Evolutionary conservation across 495 filamentous ascomycete species (phyloP).

Genomic region (Neurospora sublineolata): DNA sequence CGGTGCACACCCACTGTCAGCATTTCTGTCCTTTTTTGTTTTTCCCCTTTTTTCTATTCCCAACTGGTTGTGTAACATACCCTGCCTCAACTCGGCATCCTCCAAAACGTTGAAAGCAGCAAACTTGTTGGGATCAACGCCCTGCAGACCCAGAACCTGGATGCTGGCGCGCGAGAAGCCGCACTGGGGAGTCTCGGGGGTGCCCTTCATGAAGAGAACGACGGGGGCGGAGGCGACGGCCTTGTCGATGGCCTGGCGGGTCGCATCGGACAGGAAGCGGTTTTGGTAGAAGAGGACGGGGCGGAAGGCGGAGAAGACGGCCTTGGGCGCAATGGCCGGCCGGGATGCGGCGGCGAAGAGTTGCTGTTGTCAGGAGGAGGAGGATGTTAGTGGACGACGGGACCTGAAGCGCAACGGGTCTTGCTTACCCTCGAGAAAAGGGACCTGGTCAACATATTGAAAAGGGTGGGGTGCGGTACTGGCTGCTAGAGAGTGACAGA

Average conservation of each 20-base stretch:
- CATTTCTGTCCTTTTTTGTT: background rate
- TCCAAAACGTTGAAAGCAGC: slow-evolving; percentile 94
- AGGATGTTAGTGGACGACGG: background rate
- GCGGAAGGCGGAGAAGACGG: slow-evolving; percentile 1
- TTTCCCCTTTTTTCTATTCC: background rate
- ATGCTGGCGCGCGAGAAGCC: slow-evolving; percentile 93
- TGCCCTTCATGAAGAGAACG: slow-evolving; percentile 98
- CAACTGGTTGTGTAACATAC: slow-evolving; percentile 35
- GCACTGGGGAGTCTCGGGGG: slow-evolving; percentile 93
- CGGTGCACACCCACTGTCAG: background rate
- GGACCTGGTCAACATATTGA: slow-evolving; percentile 17
- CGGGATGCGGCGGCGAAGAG: slow-evolving; percentile 7
- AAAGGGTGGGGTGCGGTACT: background rate
- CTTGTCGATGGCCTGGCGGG: slow-evolving; percentile 70
- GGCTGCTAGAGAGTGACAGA: background rate
- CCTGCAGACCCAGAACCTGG: slow-evolving; percentile 87
- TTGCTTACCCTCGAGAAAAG: slow-evolving; percentile 16
- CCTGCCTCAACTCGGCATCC: slow-evolving; percentile 72
- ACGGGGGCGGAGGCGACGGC: slow-evolving; percentile 77
- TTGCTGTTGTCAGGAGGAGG: slow-evolving; percentile 1
- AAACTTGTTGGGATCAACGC: slow-evolving; percentile 93
- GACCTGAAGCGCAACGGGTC: background rate
- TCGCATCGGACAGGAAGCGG: slow-evolving; percentile 67
- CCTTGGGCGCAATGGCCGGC: background rate
- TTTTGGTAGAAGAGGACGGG: slow-evolving; percentile 27